phyloP scores from a whole-genome alignment of 768 basidiomycete species.

The Boletales sp. region DNA sequence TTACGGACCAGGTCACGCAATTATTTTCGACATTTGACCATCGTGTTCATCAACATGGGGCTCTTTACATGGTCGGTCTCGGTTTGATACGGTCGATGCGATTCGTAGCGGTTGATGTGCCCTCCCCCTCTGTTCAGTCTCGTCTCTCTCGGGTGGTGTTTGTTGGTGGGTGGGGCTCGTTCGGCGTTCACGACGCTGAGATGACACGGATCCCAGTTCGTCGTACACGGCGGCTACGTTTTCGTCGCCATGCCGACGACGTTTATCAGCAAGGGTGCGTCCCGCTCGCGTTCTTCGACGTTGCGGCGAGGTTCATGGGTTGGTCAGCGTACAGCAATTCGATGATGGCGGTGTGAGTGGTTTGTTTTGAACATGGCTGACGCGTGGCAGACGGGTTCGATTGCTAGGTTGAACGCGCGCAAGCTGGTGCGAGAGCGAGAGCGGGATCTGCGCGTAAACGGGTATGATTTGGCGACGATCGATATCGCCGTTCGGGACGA shows the following conservation, averaged over 20 bases:
- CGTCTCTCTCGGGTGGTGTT: constrained; percentile 5
- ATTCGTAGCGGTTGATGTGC: too few relatives aligned
- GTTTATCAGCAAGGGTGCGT: constrained; percentile 4
- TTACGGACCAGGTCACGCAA: constrained; percentile 2
- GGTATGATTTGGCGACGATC: neutral
- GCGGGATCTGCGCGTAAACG: neutral
- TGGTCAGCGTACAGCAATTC: constrained; percentile 7
- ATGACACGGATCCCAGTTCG: neutral
- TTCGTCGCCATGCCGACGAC: constrained; percentile 1
- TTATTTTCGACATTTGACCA: constrained; percentile 8
- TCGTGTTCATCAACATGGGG: constrained; percentile 14
- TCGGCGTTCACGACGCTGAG: too few relatives aligned
- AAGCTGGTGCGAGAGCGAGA: constrained; percentile 1
- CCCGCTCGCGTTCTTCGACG: neutral
- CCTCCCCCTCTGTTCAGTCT: neutral
- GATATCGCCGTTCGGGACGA: neutral
- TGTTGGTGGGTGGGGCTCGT: constrained; percentile 1
- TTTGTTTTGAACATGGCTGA: too few relatives aligned
- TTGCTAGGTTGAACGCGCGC: constrained; percentile 10
- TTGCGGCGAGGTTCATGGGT: neutral
- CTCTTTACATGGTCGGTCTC: constrained; percentile 7
- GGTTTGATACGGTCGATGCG: too few relatives aligned
- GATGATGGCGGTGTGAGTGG: constrained; percentile 14
- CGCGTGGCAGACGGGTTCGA: too few relatives aligned
- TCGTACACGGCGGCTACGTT: neutral